Percentiles rank a stretch among this genome's conserved stretches.
These are phyloP conservation scores for Vitis hybrid DNA, from an alignment of 177 flowering plant species.

Conservation along the genomic window DNA sequence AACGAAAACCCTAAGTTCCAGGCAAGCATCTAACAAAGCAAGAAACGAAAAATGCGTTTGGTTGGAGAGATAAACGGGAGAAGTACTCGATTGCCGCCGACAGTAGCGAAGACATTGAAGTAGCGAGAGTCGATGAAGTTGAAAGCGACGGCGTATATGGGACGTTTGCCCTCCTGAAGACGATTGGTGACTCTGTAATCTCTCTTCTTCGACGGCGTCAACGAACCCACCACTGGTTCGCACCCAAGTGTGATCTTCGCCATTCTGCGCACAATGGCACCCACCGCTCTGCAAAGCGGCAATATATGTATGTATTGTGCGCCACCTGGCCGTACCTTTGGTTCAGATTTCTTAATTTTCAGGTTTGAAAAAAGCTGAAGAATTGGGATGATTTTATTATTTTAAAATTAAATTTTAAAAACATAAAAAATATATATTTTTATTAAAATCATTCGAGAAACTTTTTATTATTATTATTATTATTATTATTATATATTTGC, in stretches of 20 bases:
- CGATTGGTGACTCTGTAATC: constrained; percentile 87
- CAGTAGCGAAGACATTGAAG: constrained; percentile 92
- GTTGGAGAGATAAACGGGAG: neutral
- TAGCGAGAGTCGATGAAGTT: constrained; percentile 91
- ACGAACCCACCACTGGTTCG: constrained; percentile 78
- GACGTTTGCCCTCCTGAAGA: constrained; percentile 89
- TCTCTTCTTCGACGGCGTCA: constrained; percentile 62
- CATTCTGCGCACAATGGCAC: constrained; percentile 21
- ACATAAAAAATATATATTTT: neutral
- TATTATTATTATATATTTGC: too few relatives aligned
- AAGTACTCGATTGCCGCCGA: constrained; percentile 78
- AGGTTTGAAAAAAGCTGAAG: too few relatives aligned
- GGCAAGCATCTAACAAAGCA: neutral
- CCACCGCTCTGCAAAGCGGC: too few relatives aligned
- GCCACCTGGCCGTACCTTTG: too few relatives aligned
- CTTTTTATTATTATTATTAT: too few relatives aligned
- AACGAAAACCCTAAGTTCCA: neutral
- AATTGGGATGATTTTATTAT: too few relatives aligned
- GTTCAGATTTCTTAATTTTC: too few relatives aligned
- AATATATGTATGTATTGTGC: too few relatives aligned
- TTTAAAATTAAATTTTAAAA: too few relatives aligned
- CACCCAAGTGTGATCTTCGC: constrained; percentile 67
- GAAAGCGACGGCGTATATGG: constrained; percentile 91
- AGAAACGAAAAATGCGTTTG: neutral
- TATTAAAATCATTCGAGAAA: too few relatives aligned